Evolutionary conservation across 371 early-diverging fungal species (phyloP), one percentile per base, ranked within the genome.

Genomic region (Furculomyces boomerangus): DNA sequence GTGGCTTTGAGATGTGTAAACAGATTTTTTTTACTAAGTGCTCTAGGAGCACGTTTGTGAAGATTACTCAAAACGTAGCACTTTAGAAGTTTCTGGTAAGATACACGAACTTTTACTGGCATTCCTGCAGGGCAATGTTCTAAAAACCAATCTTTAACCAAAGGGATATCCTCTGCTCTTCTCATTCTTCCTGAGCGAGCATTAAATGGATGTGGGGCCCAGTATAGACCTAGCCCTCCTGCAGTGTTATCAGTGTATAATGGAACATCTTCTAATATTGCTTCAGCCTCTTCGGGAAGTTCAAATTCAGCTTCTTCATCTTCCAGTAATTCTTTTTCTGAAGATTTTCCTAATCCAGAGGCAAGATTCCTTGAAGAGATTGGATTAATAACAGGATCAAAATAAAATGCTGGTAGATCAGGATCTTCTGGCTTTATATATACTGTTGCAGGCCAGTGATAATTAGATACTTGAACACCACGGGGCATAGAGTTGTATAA

Each of bases 141-240:
- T 61, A 96, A 72, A 65, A 93, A 98, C 96, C 97, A 98, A 54
- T 79, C 81, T 75, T 94, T 93, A 53, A 98, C 87, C 37, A 96
- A 71, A 14, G 96, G 92, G 20, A 98, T 75, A 68, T 98, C 97
- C 67, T 85, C 79, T 18, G 96, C 94, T 62, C 98, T 81, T 27
- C 94, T 79, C n/a, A 84, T 91, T 35, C 77, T 72, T 25, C 97
- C 97, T 45, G 86, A 84, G 40, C 93, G 77, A 62, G 90, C 85
- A 68, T 90, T 83, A 64, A 92, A 98, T 24, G 98, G 98, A 67
- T 90, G 87, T 32, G 97, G 97, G 24, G 98, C 94, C 93, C 93
- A 95, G 67, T 91, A 98, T 25, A 98, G 74, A 30, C 83, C 79
- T 63, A 98, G 84, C 2, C 86, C 98, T 57, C 78, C 80, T 10